Percentiles rank a stretch among this genome's conserved stretches.
These are phyloP conservation scores for Kodamaea alishanica DNA, from an alignment of 1,139 yeast genomes.

Conservation along the genomic window DNA sequence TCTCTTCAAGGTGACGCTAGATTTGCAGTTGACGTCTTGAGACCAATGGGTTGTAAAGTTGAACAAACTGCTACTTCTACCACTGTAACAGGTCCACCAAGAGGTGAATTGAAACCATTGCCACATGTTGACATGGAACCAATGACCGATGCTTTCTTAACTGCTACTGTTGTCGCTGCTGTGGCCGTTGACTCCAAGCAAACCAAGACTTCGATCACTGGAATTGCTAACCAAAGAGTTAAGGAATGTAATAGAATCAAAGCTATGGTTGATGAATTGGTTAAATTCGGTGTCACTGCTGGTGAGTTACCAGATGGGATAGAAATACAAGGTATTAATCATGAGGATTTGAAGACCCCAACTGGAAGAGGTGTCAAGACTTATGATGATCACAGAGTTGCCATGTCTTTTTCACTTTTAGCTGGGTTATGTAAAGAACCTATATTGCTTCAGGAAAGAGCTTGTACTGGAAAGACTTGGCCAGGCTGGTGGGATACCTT, in stretches of 20 bases:
- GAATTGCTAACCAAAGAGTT: slow-evolving; percentile 97
- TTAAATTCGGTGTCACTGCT: slow-evolving; percentile 84
- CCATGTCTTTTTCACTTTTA: slow-evolving; percentile 91
- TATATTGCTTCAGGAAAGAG: slow-evolving; percentile 77
- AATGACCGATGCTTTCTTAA: slow-evolving; percentile 97
- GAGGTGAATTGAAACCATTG: slow-evolving; percentile 65
- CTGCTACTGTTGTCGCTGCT: slow-evolving; percentile 97
- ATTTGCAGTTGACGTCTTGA: slow-evolving; percentile 88
- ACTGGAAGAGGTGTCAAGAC: slow-evolving; percentile 58
- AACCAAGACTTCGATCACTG: slow-evolving; percentile 70
- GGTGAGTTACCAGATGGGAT: slow-evolving; percentile 90
- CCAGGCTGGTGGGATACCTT: slow-evolving; percentile 99
- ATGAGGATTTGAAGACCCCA: slow-evolving; percentile 49
- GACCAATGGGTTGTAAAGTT: slow-evolving; percentile 94
- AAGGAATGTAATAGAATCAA: slow-evolving; percentile 95
- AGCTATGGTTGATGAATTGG: slow-evolving; percentile 87
- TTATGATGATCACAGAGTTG: slow-evolving; percentile 96
- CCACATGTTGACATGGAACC: slow-evolving; percentile 94
- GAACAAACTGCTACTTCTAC: slow-evolving; percentile 80
- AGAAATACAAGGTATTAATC: slow-evolving; percentile 67
- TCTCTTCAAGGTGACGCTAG: slow-evolving; percentile 97
- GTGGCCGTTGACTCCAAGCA: slow-evolving; percentile 49
- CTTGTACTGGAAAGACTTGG: slow-evolving; percentile 97
- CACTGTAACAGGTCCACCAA: slow-evolving; percentile 85
- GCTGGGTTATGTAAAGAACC: slow-evolving; percentile 58